phyloP scores from a whole-genome alignment of 495 filamentous ascomycete species.

The Talaromyces trachyspermus region DNA sequence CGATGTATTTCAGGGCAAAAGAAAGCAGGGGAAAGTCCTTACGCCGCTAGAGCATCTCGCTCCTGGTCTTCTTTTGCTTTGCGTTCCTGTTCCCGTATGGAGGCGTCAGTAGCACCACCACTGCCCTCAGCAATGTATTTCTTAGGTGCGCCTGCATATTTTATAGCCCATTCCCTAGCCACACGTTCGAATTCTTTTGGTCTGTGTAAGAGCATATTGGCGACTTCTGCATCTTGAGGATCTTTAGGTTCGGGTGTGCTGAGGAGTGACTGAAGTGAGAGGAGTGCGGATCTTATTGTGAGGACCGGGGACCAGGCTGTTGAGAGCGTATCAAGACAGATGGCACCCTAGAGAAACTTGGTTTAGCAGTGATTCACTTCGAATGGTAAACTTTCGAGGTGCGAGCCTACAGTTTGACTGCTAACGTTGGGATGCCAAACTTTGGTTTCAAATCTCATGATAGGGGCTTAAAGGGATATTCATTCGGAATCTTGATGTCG shows the following conservation, averaged over 20 bases:
- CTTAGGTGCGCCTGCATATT: slow-evolving; percentile 72
- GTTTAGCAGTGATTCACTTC: neutral
- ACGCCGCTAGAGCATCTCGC: slow-evolving; percentile 42
- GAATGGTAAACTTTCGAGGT: neutral
- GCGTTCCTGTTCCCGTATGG: slow-evolving; percentile 44
- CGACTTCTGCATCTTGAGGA: slow-evolving; percentile 94
- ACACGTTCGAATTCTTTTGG: slow-evolving; percentile 73
- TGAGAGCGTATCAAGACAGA: slow-evolving; percentile 91
- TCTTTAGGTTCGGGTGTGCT: slow-evolving; percentile 93
- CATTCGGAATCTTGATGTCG: slow-evolving; percentile 78
- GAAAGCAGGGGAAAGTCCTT: slow-evolving; percentile 14
- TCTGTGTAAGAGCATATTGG: slow-evolving; percentile 75
- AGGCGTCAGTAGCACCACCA: slow-evolving; percentile 41
- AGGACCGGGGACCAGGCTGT: slow-evolving; percentile 89
- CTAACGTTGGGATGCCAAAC: slow-evolving; percentile 98
- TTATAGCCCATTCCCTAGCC: slow-evolving; percentile 84
- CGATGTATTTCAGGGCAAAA: neutral
- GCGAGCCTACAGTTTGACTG: slow-evolving; percentile 73
- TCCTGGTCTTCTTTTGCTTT: slow-evolving; percentile 28
- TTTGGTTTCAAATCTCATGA: slow-evolving; percentile 90
- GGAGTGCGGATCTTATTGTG: slow-evolving; percentile 89
- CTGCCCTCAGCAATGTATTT: slow-evolving; percentile 40
- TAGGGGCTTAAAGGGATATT: slow-evolving; percentile 92
- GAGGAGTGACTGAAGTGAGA: slow-evolving; percentile 88
- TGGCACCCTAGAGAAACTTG: slow-evolving; percentile 63